Percentiles rank a stretch among this genome's conserved stretches.
Evolutionary conservation across 2,329 filamentous ascomycete species (phyloP).

Genomic region (Nigrograna mackinnonii): DNA sequence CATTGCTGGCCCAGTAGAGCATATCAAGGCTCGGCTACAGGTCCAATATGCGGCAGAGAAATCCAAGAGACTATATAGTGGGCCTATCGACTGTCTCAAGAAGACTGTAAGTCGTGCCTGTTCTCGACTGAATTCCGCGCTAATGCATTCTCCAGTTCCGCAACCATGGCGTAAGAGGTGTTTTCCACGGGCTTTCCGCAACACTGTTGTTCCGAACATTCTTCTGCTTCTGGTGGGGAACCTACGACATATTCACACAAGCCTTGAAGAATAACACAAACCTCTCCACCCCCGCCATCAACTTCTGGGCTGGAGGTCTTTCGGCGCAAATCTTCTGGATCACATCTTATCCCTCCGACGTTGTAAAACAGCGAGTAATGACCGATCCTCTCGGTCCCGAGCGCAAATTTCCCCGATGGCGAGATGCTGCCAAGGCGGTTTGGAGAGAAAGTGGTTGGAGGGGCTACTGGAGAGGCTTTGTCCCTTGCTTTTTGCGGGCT

Average conservation of each 20-base stretch:
- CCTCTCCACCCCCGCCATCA: slow-evolving; percentile 78
- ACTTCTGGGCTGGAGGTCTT: slow-evolving; percentile 96
- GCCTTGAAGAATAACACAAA: slow-evolving; percentile 67
- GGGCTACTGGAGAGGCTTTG: slow-evolving; percentile 89
- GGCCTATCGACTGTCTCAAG: slow-evolving; percentile 79
- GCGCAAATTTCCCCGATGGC: slow-evolving; percentile 74
- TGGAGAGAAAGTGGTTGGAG: slow-evolving; percentile 74
- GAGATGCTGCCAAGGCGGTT: slow-evolving; percentile 75
- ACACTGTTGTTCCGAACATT: slow-evolving; percentile 88
- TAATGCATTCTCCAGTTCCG: slow-evolving; percentile 39
- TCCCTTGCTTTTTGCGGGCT: slow-evolving; percentile 90
- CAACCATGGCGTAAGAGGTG: slow-evolving; percentile 72
- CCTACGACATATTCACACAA: slow-evolving; percentile 82
- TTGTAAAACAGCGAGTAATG: slow-evolving; percentile 97
- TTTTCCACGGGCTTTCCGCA: slow-evolving; percentile 84
- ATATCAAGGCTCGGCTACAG: slow-evolving; percentile 91
- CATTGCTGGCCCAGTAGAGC: slow-evolving; percentile 91
- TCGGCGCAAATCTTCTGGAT: slow-evolving; percentile 96
- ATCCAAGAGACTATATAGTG: slow-evolving; percentile 76
- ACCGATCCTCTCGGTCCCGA: slow-evolving; percentile 76
- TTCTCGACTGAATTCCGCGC: not conserved
- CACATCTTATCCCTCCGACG: slow-evolving; percentile 86
- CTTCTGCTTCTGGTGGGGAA: slow-evolving; percentile 99
- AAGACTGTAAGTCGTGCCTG: slow-evolving; percentile 59
- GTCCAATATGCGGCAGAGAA: slow-evolving; percentile 88